Evolutionary conservation across 495 filamentous ascomycete genomes (phyloP).

Genomic region (Penicillium malachiteum): DNA sequence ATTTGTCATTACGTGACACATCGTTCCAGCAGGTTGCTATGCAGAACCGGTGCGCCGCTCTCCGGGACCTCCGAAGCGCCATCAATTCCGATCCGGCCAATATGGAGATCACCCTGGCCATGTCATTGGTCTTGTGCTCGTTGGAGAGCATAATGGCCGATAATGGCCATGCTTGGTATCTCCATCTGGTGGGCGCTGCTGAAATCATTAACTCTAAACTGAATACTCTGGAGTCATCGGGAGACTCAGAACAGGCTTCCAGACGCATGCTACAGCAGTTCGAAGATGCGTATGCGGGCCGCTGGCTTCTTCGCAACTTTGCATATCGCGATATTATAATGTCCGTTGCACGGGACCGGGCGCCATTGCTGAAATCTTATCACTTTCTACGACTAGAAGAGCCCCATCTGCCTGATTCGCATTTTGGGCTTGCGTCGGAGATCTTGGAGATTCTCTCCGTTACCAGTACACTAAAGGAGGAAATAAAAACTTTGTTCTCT

Average conservation of each 20-base stretch:
- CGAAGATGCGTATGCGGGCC: slow-evolving; percentile 9
- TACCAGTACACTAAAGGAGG: too few relatives aligned
- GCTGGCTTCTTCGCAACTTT: slow-evolving; percentile 15
- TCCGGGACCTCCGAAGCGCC: slow-evolving; percentile 6
- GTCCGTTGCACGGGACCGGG: slow-evolving; percentile 8
- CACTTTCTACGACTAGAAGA: slow-evolving; percentile 10
- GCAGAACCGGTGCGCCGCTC: slow-evolving; percentile 9
- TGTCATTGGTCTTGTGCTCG: slow-evolving; percentile 15
- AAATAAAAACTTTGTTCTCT: too few relatives aligned
- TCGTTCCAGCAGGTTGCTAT: slow-evolving; percentile 13
- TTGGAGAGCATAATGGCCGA: slow-evolving; percentile 17
- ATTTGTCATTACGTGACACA: slow-evolving; percentile 11
- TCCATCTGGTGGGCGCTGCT: slow-evolving; percentile 11
- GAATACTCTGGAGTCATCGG: too few relatives aligned
- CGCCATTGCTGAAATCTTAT: slow-evolving; percentile 9
- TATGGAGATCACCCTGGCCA: slow-evolving; percentile 13
- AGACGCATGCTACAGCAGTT: slow-evolving; percentile 12
- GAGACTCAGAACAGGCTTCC: too few relatives aligned
- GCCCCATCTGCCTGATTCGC: slow-evolving; percentile 6
- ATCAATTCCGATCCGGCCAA: slow-evolving; percentile 5
- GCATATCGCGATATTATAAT: slow-evolving; percentile 13
- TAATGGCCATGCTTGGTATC: slow-evolving; percentile 12
- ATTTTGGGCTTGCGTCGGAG: slow-evolving; percentile 16
- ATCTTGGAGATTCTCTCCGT: slow-evolving; percentile 7
- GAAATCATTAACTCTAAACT: too few relatives aligned